Base-by-base conservation (phyloP, 805 yeast genomes). In the Cyberlindnera bimundalis region DNA sequence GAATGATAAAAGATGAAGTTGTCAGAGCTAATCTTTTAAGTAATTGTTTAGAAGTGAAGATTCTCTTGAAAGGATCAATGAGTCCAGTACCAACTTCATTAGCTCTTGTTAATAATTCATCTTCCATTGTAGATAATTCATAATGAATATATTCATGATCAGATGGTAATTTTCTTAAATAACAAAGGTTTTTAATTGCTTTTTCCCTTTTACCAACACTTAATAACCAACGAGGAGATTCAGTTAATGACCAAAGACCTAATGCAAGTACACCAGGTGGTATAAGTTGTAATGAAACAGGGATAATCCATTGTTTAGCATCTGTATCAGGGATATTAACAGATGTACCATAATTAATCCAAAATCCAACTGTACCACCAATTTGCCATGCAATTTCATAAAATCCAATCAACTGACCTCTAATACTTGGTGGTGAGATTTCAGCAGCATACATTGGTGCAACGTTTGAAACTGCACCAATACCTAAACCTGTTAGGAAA, bases 361-460 rank as follows among this genome's bases (percentile, higher is more conserved):
- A 51, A 33, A 49, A 51, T 5, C 53, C 53, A 25, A 43, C 17
- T 13, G 36, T 37, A 18, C 49, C 55, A 26, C 55, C 55, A 37
- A 51, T 33, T 29, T 47, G 72, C 75, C 78, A 73, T 12, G 70
- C 67, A 12, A 73, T 61, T 47, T 74, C 80, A 56, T 68, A 74
- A 42, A 65, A 59, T 3, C 73, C 75, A 29, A 68, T 67, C 26
- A 71, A 56, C 44, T 64, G 65, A 14, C 78, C 78, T 51, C 78
- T 60, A 21, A 70, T 65, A 5, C 67, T 56, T 4, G 74, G 64
- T 2, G 77, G 77, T 66, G 61, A 24, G 62, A 65, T 46, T 71
- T 73, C 78, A 5, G 72, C 62, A 9, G 72, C 61, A 46, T 70
- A 73, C 40, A 72, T 65, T 5, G 79, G 78, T 2, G 75, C 76